Percentiles rank a stretch among this genome's conserved stretches.
Evolutionary conservation across 257 asterid species (phyloP).

Genomic region (Schizonepeta tenuifolia): DNA sequence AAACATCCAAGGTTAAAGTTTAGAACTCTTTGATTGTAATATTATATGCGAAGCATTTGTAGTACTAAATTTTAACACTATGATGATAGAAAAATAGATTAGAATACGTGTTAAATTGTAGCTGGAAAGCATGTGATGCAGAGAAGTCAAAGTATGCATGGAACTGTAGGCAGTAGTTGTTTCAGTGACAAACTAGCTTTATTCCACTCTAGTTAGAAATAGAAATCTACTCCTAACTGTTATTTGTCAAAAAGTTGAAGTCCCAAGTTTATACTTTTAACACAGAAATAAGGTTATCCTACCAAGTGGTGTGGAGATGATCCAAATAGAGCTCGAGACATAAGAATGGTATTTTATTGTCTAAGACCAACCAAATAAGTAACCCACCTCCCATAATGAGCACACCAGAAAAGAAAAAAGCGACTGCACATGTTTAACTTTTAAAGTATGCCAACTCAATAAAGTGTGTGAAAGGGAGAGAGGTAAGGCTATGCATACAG

Average conservation of each 20-base stretch:
- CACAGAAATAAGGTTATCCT: not conserved
- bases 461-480: not conserved
- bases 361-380: not conserved
- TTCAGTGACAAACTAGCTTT: conserved; percentile 21
- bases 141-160: not conserved
- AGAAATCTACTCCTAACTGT: not conserved
- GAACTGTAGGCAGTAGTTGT: not conserved
- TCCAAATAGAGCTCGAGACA: conserved; percentile 5
- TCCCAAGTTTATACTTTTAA: not conserved
- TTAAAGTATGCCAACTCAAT: not conserved
- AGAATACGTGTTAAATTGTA: not conserved
- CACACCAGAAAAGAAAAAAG: conserved; percentile 3
- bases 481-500: not conserved
- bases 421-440: not conserved
- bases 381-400: not conserved
- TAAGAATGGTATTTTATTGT: not conserved
- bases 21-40: conserved; percentile 10
- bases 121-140: not conserved
- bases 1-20: conserved; percentile 15
- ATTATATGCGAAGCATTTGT: not conserved
- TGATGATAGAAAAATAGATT: not conserved
- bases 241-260: not conserved
- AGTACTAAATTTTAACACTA: not conserved
- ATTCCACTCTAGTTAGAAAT: not conserved
- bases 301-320: not conserved